Percentiles rank a stretch among this genome's conserved stretches.
These are phyloP conservation scores for Skeletonema marinoi DNA, from an alignment of 108 stramenopile genomes.

Conservation along the genomic window DNA sequence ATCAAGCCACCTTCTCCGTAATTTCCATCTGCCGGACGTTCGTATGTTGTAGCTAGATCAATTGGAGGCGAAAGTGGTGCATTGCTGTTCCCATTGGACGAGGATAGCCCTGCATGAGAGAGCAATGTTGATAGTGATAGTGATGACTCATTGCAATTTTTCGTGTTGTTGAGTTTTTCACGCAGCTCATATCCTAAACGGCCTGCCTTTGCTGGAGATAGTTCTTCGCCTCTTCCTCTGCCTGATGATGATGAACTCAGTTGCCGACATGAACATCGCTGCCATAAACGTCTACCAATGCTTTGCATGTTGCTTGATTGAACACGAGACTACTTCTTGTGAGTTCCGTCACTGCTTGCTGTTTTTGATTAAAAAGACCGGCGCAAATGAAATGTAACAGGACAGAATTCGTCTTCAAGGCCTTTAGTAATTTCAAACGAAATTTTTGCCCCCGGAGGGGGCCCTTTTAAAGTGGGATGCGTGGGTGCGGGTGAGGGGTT, in stretches of 20 bases:
- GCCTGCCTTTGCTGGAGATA: constrained; percentile 19
- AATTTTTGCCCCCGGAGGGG: no score
- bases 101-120: constrained; percentile 66
- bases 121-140: constrained; percentile 48
- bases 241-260: background rate
- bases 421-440: no score
- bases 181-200: constrained; percentile 17
- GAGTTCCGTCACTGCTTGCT: no score
- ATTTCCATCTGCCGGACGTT: constrained; percentile 68
- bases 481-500: no score
- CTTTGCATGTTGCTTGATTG: background rate
- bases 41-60: constrained; percentile 77
- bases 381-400: no score
- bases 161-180: constrained; percentile 3
- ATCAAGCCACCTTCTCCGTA: constrained; percentile 60
- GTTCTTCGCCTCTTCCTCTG: background rate
- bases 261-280: background rate
- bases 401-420: no score
- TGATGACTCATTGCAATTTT: background rate
- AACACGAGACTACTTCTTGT: no score
- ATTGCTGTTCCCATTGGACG: constrained; percentile 29
- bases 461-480: no score
- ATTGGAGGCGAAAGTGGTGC: constrained; percentile 79
- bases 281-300: background rate
- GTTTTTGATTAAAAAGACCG: no score